These are phyloP conservation scores for Alternaria triticimaculans DNA, from an alignment of 2,329 filamentous ascomycete genomes.

Conservation along the genomic window DNA sequence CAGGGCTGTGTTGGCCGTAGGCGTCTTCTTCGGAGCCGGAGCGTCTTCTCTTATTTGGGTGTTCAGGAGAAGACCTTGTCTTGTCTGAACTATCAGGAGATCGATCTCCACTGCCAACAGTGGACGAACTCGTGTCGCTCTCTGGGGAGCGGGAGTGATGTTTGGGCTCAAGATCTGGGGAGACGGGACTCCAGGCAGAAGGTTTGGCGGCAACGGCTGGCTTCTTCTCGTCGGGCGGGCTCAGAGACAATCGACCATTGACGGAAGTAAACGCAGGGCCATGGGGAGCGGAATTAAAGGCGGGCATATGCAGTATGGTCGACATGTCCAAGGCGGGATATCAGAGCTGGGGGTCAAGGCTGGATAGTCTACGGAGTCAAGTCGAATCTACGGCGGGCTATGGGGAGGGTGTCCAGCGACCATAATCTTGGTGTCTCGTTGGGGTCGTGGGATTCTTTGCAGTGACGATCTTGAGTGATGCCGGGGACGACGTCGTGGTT, in stretches of 20 bases:
- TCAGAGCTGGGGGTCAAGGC: not conserved
- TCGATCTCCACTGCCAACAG: constrained; percentile 22
- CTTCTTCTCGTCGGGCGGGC: constrained; percentile 32
- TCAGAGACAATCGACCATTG: constrained; percentile 41
- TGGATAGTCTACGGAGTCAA: not conserved
- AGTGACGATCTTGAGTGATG: not conserved
- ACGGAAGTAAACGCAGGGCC: constrained; percentile 47
- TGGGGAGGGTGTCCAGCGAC: constrained; percentile 3
- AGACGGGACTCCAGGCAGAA: constrained; percentile 24
- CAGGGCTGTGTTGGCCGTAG: constrained; percentile 49
- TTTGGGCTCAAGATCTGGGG: constrained; percentile 24
- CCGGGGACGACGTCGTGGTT: constrained; percentile 29
- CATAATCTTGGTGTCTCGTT: not conserved
- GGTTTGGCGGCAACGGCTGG: constrained; percentile 24
- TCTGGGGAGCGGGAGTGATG: constrained; percentile 27
- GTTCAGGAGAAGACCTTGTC: constrained; percentile 56
- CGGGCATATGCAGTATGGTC: constrained; percentile 41
- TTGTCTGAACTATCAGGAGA: constrained; percentile 55
- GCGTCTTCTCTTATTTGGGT: constrained; percentile 67
- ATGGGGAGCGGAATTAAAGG: constrained; percentile 37
- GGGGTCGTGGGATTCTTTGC: constrained; percentile 4
- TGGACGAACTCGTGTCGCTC: constrained; percentile 30
- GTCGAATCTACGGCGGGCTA: constrained; percentile 1
- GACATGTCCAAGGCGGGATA: constrained; percentile 33
- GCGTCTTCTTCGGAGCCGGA: constrained; percentile 62